These are phyloP conservation scores for Penicillium thymicola DNA, from an alignment of 2,329 filamentous ascomycete genomes.

Conservation along the genomic window DNA sequence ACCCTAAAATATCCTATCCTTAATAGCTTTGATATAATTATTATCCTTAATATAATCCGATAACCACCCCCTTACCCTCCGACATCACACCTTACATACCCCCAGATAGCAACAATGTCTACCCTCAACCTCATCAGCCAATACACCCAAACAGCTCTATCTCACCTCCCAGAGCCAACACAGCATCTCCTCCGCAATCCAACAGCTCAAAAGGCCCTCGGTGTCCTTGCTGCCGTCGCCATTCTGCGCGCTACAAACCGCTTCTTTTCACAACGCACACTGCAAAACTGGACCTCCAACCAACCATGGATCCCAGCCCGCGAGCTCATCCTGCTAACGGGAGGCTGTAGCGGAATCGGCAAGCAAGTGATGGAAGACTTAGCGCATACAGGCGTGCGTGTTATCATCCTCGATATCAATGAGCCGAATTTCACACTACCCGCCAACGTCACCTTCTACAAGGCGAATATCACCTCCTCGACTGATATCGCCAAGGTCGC, in stretches of 20 bases:
- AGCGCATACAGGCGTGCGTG: slow-evolving; percentile 26
- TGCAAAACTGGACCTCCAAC: slow-evolving; percentile 32
- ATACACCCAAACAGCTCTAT: slow-evolving; percentile 24
- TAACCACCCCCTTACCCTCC: not conserved
- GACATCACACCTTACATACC: not conserved
- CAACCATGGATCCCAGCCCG: slow-evolving; percentile 24
- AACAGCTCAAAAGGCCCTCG: slow-evolving; percentile 28
- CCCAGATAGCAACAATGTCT: not conserved
- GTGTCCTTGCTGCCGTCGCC: slow-evolving; percentile 22
- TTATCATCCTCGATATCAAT: slow-evolving; percentile 39
- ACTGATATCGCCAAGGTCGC: slow-evolving; percentile 34
- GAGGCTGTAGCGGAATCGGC: slow-evolving; percentile 40
- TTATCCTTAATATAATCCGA: not conserved
- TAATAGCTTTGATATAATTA: not conserved
- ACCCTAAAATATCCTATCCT: not conserved
- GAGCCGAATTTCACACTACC: slow-evolving; percentile 33
- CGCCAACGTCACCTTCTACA: slow-evolving; percentile 37
- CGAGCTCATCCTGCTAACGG: slow-evolving; percentile 38
- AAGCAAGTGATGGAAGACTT: slow-evolving; percentile 37
- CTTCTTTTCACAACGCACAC: slow-evolving; percentile 25
- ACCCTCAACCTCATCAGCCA: slow-evolving; percentile 23
- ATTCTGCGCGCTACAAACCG: slow-evolving; percentile 30
- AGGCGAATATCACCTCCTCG: slow-evolving; percentile 37
- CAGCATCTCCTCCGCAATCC: slow-evolving; percentile 29
- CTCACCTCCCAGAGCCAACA: slow-evolving; percentile 25